A percentile compares a stretch with the other conserved stretches of the same genome.
These are phyloP conservation scores for Penicillium sp. DNA, from an alignment of 2,329 filamentous ascomycete genomes.

Conservation along the genomic window DNA sequence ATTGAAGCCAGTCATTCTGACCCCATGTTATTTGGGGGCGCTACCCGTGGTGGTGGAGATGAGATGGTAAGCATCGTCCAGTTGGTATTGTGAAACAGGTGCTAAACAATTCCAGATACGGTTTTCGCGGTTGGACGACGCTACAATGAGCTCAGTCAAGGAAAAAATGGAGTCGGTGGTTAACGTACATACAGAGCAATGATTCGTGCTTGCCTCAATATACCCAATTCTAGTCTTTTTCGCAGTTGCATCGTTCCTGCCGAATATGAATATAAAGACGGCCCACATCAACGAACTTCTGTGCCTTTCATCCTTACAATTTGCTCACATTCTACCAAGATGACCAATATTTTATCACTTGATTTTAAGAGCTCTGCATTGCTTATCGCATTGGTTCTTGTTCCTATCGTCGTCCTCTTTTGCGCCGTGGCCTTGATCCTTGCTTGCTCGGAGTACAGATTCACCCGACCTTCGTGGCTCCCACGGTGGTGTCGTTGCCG, in stretches of 20 bases:
- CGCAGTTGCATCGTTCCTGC: slow-evolving; percentile 2
- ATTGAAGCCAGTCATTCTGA: slow-evolving; percentile 78
- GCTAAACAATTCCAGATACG: slow-evolving; percentile 34
- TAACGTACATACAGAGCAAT: slow-evolving; percentile 25
- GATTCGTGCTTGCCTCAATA: slow-evolving; percentile 20
- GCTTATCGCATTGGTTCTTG: slow-evolving; percentile 47
- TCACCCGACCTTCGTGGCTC: slow-evolving; percentile 21
- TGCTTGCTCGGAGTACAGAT: slow-evolving; percentile 36
- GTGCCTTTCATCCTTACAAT: neutral
- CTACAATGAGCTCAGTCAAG: slow-evolving; percentile 34
- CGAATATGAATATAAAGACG: neutral
- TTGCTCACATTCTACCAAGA: slow-evolving; percentile 20
- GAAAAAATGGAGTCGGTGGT: slow-evolving; percentile 35
- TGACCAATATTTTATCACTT: slow-evolving; percentile 29
- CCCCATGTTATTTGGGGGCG: slow-evolving; percentile 70
- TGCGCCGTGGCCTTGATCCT: slow-evolving; percentile 40
- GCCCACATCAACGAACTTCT: neutral
- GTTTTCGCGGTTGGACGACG: slow-evolving; percentile 39
- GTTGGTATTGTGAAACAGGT: slow-evolving; percentile 5
- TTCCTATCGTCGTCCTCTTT: slow-evolving; percentile 49
- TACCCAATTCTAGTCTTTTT: slow-evolving; percentile 19
- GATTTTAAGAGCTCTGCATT: slow-evolving; percentile 40
- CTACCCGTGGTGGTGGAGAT: slow-evolving; percentile 56
- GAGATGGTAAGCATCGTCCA: slow-evolving; percentile 61
- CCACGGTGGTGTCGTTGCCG: slow-evolving; percentile 23